Evolutionary conservation across 345 rosid genomes (phyloP).

Genomic region (Diplotaxis tenuifolia): DNA sequence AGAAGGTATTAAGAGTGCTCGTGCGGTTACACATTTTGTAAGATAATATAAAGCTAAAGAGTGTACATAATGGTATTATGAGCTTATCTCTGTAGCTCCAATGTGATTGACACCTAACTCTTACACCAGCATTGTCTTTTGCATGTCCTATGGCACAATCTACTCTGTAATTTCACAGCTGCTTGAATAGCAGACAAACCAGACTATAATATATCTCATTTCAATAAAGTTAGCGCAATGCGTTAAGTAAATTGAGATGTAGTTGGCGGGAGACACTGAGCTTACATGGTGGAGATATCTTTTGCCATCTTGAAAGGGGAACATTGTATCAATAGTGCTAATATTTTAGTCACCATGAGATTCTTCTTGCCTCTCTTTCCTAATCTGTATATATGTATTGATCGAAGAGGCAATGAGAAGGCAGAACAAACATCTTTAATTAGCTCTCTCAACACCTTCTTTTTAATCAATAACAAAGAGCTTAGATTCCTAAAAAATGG

Average conservation of each 20-base stretch:
- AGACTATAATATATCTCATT: background rate
- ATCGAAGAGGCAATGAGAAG: background rate
- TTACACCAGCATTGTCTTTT: background rate
- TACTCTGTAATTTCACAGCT: background rate
- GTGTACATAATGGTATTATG: background rate
- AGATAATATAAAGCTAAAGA: background rate
- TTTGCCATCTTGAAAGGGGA: background rate
- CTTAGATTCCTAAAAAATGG: slow-evolving; percentile 11
- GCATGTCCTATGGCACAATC: slow-evolving; percentile 2
- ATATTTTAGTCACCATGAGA: background rate
- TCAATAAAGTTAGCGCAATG: background rate
- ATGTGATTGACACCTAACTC: background rate
- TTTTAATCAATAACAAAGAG: slow-evolving; percentile 6
- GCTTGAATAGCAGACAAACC: slow-evolving; percentile 23
- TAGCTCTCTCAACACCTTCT: background rate
- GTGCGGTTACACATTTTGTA: slow-evolving; percentile 5
- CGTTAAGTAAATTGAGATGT: background rate
- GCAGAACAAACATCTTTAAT: slow-evolving; percentile 15
- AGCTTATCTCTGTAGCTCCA: background rate
- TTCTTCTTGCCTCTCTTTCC: slow-evolving; percentile 2
- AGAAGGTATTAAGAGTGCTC: slow-evolving; percentile 17
- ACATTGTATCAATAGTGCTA: background rate
- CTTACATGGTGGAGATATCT: slow-evolving; percentile 12
- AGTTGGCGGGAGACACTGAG: slow-evolving; percentile 19
- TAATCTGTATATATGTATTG: slow-evolving; percentile 14